These are phyloP conservation scores for Neofusicoccum parvum DNA, from an alignment of 2,329 filamentous ascomycete species.

Conservation along the genomic window DNA sequence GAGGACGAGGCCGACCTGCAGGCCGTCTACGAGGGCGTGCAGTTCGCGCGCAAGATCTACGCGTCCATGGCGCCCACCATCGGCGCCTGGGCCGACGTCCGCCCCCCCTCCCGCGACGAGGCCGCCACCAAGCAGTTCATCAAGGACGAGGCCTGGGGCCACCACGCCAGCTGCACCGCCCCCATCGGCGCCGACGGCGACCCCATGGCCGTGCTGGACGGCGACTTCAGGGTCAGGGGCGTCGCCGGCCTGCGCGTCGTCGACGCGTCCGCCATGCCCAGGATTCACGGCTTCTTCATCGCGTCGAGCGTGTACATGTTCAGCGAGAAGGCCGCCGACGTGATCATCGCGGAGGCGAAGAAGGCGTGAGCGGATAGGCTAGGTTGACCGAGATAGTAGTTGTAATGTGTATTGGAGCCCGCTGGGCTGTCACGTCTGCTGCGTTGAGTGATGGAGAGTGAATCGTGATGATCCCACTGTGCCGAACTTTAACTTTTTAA, in stretches of 20 bases:
- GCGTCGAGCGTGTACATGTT: conserved; percentile 58
- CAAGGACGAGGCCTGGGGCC: conserved; percentile 41
- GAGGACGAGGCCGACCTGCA: conserved; percentile 52
- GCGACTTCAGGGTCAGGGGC: conserved; percentile 59
- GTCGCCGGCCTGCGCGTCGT: conserved; percentile 61
- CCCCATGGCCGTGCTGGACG: conserved; percentile 58
- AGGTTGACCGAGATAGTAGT: too few species aligned
- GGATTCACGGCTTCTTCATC: conserved; percentile 58
- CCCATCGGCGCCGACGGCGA: conserved; percentile 59
- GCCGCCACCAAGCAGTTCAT: conserved; percentile 42
- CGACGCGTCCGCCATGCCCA: conserved; percentile 61
- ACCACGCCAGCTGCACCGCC: conserved; percentile 60
- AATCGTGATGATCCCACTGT: too few species aligned
- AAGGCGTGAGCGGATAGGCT: too few species aligned
- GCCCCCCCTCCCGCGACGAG: conserved; percentile 40
- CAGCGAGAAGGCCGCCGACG: conserved; percentile 64
- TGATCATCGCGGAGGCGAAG: not conserved
- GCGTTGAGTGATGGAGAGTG: too few species aligned
- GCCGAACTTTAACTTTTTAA: too few species aligned
- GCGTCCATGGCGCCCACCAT: conserved; percentile 31
- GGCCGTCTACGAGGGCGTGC: conserved; percentile 59
- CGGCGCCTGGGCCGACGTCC: conserved; percentile 45
- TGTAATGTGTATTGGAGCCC: too few species aligned
- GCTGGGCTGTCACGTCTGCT: too few species aligned
- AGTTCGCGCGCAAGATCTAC: conserved; percentile 50